These are phyloP conservation scores for Amauroascus niger DNA, from an alignment of 2,329 filamentous ascomycete genomes.

Conservation along the genomic window DNA sequence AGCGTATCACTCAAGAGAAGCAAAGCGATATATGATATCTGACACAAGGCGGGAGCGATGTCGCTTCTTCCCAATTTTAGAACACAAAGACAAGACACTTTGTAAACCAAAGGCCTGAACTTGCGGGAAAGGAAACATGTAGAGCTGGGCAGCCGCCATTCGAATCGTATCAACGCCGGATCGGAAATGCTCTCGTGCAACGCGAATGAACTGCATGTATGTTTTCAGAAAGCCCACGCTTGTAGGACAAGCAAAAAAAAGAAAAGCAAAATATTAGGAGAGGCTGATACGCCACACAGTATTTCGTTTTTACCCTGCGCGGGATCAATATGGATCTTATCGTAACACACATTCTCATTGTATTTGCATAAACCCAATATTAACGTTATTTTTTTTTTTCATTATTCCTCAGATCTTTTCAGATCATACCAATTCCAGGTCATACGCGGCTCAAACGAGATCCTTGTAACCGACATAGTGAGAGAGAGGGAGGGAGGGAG, in stretches of 20 bases:
- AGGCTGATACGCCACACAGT: background rate
- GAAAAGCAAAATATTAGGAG: background rate
- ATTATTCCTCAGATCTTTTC: constrained; percentile 3
- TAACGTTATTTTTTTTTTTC: background rate
- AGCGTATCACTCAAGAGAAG: no score
- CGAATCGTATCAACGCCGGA: no score
- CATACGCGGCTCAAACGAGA: no score
- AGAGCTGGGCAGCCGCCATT: no score
- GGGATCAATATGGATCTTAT: background rate
- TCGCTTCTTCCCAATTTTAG: no score
- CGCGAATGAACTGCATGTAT: background rate
- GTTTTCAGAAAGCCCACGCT: background rate
- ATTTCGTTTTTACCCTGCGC: background rate
- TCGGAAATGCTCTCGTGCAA: no score
- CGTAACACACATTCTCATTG: constrained; percentile 2
- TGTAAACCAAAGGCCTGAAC: no score
- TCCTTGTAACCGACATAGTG: no score
- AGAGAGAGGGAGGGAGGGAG: background rate
- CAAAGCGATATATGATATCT: no score
- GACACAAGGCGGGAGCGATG: no score
- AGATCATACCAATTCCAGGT: background rate
- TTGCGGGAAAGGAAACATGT: no score
- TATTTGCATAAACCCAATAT: constrained; percentile 9
- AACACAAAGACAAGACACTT: no score
- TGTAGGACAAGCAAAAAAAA: background rate